Conservation (phyloP, 2,329 filamentous ascomycete species). For the Aspergillus brasiliensis region DNA sequence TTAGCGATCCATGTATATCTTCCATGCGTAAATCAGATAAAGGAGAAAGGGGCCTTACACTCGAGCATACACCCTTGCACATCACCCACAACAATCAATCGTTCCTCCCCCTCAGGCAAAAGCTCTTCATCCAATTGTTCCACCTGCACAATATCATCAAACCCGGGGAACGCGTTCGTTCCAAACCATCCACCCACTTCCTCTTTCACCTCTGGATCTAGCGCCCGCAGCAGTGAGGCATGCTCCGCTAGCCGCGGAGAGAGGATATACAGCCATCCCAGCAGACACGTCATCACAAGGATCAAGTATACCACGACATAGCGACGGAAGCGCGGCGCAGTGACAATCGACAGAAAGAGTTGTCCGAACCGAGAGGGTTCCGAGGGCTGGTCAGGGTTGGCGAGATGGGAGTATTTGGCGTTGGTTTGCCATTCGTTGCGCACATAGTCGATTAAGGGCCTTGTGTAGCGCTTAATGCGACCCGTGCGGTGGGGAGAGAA, state of each 20-base stretch:
- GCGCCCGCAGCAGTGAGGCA: conserved; percentile 29
- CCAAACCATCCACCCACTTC: conserved; percentile 47
- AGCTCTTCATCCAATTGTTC: conserved; percentile 51
- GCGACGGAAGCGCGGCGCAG: conserved; percentile 46
- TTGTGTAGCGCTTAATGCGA: conserved; percentile 20
- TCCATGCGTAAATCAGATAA: neutral
- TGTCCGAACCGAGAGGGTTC: conserved; percentile 26
- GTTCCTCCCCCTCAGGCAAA: conserved; percentile 48
- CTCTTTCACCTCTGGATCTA: conserved; percentile 34
- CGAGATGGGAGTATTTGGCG: conserved; percentile 25
- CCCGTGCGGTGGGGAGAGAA: conserved; percentile 16
- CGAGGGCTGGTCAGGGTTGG: conserved; percentile 19
- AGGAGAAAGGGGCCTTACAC: conserved; percentile 45
- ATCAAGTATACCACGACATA: conserved; percentile 39
- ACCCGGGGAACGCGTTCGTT: conserved; percentile 49
- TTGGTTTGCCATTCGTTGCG: conserved; percentile 43
- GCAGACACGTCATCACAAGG: conserved; percentile 34
- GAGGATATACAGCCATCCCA: conserved; percentile 37
- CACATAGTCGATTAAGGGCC: conserved; percentile 42
- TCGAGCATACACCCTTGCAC: conserved; percentile 83
- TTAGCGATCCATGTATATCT: neutral
- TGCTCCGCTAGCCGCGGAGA: conserved; percentile 37
- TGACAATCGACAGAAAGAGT: conserved; percentile 35
- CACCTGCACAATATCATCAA: conserved; percentile 55
- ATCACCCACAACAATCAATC: conserved; percentile 83